Evolutionary conservation across 2,329 filamentous ascomycete species (phyloP).

Genomic region (Hypoxylon sp.): DNA sequence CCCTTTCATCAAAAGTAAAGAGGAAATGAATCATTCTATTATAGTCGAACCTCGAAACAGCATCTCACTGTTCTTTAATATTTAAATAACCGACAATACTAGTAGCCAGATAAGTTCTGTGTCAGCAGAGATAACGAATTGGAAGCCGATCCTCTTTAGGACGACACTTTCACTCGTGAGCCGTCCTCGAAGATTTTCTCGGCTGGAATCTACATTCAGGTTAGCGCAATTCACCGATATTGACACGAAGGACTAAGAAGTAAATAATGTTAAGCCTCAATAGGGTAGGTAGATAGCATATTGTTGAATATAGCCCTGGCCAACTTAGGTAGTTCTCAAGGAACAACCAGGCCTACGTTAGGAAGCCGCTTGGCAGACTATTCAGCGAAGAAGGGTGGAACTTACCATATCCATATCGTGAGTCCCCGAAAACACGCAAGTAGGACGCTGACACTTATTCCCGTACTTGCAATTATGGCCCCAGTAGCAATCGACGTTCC

Average conservation of each 20-base stretch:
- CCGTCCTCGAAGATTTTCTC: slow-evolving; percentile 38
- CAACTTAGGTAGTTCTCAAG: not conserved
- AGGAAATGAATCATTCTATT: not conserved
- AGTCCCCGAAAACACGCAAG: slow-evolving; percentile 17
- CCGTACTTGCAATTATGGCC: slow-evolving; percentile 39
- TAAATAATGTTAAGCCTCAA: not conserved
- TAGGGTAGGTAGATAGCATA: not conserved
- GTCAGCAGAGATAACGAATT: not conserved
- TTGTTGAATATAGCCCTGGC: not conserved
- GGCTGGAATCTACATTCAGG: slow-evolving; percentile 23
- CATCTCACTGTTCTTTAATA: not conserved
- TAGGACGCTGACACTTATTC: slow-evolving; percentile 9
- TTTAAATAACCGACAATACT: not conserved
- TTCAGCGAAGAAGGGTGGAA: not conserved
- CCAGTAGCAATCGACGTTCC: slow-evolving; percentile 26
- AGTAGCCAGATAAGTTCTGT: not conserved
- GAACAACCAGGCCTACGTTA: not conserved
- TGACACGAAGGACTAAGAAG: not conserved
- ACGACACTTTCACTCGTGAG: slow-evolving; percentile 21
- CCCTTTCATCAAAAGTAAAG: not conserved
- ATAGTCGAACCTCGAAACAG: not conserved
- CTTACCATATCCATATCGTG: slow-evolving; percentile 36
- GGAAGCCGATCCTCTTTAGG: not conserved
- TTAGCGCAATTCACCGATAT: slow-evolving; percentile 10
- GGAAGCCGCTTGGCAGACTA: not conserved